These are phyloP conservation scores for Juglanconis oblonga DNA, from an alignment of 2,329 filamentous ascomycete genomes.

Conservation along the genomic window DNA sequence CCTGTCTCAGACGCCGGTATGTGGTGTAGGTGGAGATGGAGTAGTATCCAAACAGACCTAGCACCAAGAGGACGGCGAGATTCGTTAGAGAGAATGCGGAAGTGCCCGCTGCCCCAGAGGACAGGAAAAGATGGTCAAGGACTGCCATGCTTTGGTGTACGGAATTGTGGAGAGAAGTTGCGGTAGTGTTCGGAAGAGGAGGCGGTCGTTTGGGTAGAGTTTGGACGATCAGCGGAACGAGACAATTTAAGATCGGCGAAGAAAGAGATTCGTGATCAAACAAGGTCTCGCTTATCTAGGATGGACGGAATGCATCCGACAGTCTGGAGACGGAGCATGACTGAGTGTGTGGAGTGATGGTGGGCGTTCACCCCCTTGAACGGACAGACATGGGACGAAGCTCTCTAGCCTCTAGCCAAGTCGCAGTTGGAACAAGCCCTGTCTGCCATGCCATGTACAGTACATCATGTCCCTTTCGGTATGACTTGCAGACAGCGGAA, in stretches of 20 bases:
- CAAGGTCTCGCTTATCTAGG: conserved; percentile 18
- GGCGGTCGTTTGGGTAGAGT: background rate
- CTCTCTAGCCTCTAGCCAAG: background rate
- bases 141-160: conserved; percentile 6
- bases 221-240: background rate
- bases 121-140: conserved; percentile 8
- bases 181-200: background rate
- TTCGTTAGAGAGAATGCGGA: conserved; percentile 6
- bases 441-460: background rate
- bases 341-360: conserved; percentile 7
- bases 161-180: background rate
- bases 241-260: background rate
- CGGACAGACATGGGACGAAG: conserved; percentile 15
- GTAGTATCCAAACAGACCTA: conserved; percentile 19
- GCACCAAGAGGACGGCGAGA: conserved; percentile 10
- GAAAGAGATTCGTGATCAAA: conserved; percentile 9
- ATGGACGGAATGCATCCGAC: conserved; percentile 17
- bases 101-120: background rate
- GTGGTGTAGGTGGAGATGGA: conserved; percentile 19
- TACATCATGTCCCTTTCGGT: background rate
- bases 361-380: conserved; percentile 11
- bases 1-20: conserved; percentile 26
- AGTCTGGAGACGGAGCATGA: conserved; percentile 20
- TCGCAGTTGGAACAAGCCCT: background rate
- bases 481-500: background rate